Evolutionary conservation across 1,284 basidiomycete species (phyloP).

Genomic region (Ganoderma multipileum): DNA sequence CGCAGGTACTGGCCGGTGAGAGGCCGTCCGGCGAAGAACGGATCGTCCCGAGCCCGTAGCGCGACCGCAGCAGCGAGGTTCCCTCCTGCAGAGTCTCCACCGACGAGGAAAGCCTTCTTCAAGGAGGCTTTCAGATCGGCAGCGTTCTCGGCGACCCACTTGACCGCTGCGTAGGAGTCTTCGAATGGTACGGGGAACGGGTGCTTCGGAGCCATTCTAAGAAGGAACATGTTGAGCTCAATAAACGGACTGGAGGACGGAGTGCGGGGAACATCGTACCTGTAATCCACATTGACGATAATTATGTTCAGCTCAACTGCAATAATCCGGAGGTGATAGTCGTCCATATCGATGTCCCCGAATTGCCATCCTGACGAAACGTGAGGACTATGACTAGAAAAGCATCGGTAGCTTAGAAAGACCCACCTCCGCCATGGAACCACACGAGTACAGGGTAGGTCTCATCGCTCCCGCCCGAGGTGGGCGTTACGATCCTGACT

Average conservation of each 20-base stretch:
- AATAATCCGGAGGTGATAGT: conserved; percentile 25
- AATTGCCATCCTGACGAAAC: conserved; percentile 18
- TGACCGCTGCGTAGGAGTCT: conserved; percentile 16
- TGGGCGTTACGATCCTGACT: conserved; percentile 8
- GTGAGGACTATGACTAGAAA: background rate
- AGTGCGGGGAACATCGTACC: conserved; percentile 10
- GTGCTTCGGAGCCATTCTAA: conserved; percentile 21
- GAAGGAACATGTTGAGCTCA: background rate
- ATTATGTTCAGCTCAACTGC: conserved; percentile 29
- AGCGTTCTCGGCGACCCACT: conserved; percentile 29
- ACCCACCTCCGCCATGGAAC: conserved; percentile 25
- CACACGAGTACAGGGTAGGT: conserved; percentile 22
- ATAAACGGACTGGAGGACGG: background rate
- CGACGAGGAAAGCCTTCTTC: conserved; percentile 33
- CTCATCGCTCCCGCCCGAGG: background rate
- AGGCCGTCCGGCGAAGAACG: conserved; percentile 24
- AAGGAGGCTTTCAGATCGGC: conserved; percentile 17
- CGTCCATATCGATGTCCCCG: conserved; percentile 28
- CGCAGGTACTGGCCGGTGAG: conserved; percentile 25
- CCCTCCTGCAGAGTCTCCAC: conserved; percentile 36
- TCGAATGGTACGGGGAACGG: conserved; percentile 8
- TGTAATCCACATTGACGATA: conserved; percentile 33
- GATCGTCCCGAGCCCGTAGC: conserved; percentile 31
- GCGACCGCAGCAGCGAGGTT: conserved; percentile 31
- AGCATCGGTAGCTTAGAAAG: background rate